Conservation (phyloP, 441 rosid genomes). For the Theobroma grandiflorum region DNA sequence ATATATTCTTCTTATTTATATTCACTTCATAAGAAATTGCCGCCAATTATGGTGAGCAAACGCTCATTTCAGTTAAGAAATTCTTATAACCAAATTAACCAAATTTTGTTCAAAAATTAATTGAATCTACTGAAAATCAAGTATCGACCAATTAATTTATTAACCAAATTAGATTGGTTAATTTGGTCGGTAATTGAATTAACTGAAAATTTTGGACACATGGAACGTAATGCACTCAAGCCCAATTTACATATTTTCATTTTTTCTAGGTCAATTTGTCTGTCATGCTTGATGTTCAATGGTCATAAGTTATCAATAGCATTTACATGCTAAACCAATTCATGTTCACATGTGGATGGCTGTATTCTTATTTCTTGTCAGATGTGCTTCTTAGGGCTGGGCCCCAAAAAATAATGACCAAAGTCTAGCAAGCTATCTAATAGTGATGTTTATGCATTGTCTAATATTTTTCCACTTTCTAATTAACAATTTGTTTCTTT, state of each 20-base stretch:
- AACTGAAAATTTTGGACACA: no score
- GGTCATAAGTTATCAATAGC: background rate
- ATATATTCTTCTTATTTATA: conserved; percentile 14
- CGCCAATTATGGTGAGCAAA: background rate
- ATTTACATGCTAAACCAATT: background rate
- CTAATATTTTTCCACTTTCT: background rate
- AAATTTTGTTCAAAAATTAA: no score
- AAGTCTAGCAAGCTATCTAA: background rate
- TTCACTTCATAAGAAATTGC: no score
- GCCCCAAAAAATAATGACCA: background rate
- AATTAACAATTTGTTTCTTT: background rate
- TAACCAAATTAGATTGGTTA: no score
- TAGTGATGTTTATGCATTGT: background rate
- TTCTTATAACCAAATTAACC: no score
- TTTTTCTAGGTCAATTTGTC: background rate
- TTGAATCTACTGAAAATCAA: no score
- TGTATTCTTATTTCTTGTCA: conserved; percentile 1
- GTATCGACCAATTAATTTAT: no score
- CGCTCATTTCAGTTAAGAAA: no score
- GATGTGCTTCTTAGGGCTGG: background rate
- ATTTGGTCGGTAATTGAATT: no score
- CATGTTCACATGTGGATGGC: background rate
- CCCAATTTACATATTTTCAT: no score
- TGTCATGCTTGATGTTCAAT: background rate
- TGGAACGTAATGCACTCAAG: no score